Conservation (phyloP, 768 basidiomycete species). For the Leccinum incarnatum region DNA sequence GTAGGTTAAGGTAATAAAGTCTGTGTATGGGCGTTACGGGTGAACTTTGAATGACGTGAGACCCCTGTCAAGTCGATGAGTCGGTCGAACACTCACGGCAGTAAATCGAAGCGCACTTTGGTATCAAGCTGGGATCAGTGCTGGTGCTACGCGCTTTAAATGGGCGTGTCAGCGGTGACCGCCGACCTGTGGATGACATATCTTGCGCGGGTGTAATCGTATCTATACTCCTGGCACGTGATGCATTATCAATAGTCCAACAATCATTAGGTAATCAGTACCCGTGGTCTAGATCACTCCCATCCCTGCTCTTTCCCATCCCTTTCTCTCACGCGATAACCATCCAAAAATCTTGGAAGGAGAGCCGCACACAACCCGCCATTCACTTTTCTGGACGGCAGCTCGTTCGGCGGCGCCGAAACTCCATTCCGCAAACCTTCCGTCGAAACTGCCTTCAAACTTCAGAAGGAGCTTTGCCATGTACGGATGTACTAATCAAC, state of each 20-base stretch:
- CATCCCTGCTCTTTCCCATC: background rate
- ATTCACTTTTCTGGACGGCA: conserved; percentile 66
- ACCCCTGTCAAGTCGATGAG: conserved; percentile 8
- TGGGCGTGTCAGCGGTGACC: background rate
- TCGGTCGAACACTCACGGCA: conserved; percentile 1
- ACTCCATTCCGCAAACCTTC: conserved; percentile 68
- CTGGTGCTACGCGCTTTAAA: background rate
- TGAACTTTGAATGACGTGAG: conserved; percentile 22
- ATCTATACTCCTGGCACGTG: background rate
- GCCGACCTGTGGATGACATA: background rate
- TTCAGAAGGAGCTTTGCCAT: conserved; percentile 61
- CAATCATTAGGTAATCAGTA: background rate
- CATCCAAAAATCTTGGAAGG: conserved; percentile 54
- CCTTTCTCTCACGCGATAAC: conserved; percentile 27
- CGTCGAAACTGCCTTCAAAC: conserved; percentile 42
- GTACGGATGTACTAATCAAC: conserved; percentile 2
- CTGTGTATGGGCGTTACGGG: conserved; percentile 12
- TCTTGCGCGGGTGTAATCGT: background rate
- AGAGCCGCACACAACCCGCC: conserved; percentile 68
- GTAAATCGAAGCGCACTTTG: background rate
- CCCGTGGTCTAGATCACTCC: conserved; percentile 1
- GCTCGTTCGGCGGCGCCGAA: conserved; percentile 68
- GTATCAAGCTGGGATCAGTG: background rate
- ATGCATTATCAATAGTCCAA: background rate
- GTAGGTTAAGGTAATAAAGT: conserved; percentile 36